Percentiles rank a stretch among this genome's conserved stretches.
phyloP scores from a whole-genome alignment of 805 yeast species.

The Ascoidea tarda region DNA sequence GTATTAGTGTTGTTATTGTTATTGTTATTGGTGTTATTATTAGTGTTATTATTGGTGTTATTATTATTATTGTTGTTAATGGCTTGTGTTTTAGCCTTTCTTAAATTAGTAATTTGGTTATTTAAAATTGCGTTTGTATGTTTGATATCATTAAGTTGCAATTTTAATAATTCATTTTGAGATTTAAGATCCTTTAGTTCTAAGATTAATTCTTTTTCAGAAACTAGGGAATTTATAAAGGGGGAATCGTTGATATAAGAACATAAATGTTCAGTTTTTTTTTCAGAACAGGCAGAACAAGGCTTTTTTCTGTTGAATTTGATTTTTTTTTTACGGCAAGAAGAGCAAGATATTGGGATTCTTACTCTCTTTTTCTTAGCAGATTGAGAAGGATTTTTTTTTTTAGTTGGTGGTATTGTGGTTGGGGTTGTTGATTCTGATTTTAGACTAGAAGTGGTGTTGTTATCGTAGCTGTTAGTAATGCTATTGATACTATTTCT shows the following conservation, averaged over 20 bases:
- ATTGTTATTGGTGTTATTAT: neutral
- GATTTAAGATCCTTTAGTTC: neutral
- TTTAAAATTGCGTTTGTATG: no score
- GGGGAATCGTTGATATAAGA: slow-evolving; percentile 14
- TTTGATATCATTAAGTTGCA: neutral
- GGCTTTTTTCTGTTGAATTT: slow-evolving; percentile 23
- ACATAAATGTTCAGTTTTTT: slow-evolving; percentile 16
- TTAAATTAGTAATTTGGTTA: no score
- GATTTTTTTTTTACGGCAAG: slow-evolving; percentile 20
- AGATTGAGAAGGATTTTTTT: neutral
- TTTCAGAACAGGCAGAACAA: slow-evolving; percentile 21
- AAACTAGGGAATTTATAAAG: no score
- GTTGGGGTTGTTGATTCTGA: slow-evolving; percentile 12
- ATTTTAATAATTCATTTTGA: no score
- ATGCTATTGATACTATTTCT: slow-evolving; percentile 10
- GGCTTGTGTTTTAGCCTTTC: neutral
- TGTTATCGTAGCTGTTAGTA: slow-evolving; percentile 9
- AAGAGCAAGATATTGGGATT: slow-evolving; percentile 19
- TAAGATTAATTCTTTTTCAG: neutral
- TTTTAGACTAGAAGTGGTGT: slow-evolving; percentile 6
- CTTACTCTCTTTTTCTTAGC: slow-evolving; percentile 1
- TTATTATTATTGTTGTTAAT: neutral
- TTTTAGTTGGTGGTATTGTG: neutral
- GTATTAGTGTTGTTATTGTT: neutral
- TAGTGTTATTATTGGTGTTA: neutral